Percentiles rank a stretch among this genome's conserved stretches.
Evolutionary conservation across 2,329 filamentous ascomycete genomes (phyloP).

Genomic region (Ascochyta rabiei): DNA sequence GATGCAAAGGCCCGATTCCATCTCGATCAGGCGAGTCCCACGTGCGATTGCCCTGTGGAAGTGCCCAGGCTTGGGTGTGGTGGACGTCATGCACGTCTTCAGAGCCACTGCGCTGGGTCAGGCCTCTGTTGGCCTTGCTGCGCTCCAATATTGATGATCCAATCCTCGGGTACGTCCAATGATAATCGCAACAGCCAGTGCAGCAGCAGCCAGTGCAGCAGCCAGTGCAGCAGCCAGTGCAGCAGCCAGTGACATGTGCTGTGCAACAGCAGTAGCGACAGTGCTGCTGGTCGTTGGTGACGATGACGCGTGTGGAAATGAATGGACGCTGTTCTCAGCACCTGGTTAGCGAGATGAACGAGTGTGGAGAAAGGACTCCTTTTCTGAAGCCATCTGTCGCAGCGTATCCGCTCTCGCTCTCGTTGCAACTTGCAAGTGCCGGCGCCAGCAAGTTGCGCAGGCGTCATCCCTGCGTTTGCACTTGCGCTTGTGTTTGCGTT

Average conservation of each 20-base stretch:
- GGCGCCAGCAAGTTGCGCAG: conserved; percentile 26
- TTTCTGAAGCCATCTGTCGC: conserved; percentile 16
- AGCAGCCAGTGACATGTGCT: conserved; percentile 28
- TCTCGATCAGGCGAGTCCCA: conserved; percentile 31
- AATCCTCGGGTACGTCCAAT: conserved; percentile 21
- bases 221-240: conserved; percentile 20
- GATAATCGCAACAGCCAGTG: conserved; percentile 23
- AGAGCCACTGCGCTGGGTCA: conserved; percentile 36
- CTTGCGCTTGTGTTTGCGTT: no score
- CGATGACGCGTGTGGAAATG: conserved; percentile 4
- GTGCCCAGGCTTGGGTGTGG: conserved; percentile 25
- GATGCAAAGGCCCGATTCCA: conserved; percentile 12
- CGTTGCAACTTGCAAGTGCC: conserved; percentile 45
- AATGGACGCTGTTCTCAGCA: conserved; percentile 27
- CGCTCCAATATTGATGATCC: conserved; percentile 26
- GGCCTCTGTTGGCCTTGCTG: conserved; percentile 20
- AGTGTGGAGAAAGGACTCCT: conserved; percentile 45
- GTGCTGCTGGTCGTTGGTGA: conserved; percentile 25
- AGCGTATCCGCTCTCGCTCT: conserved; percentile 24
- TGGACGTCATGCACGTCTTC: conserved; percentile 41
- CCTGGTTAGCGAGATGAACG: conserved; percentile 47
- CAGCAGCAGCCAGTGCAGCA: conserved; percentile 24
- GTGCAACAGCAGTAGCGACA: conserved; percentile 28
- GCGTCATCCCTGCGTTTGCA: conserved; percentile 29
- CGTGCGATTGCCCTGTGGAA: conserved; percentile 32